A percentile compares a stretch with the other conserved stretches of the same genome.
Conservation (phyloP, 1,284 basidiomycete genomes). For the Marasmius tenuissimus region DNA sequence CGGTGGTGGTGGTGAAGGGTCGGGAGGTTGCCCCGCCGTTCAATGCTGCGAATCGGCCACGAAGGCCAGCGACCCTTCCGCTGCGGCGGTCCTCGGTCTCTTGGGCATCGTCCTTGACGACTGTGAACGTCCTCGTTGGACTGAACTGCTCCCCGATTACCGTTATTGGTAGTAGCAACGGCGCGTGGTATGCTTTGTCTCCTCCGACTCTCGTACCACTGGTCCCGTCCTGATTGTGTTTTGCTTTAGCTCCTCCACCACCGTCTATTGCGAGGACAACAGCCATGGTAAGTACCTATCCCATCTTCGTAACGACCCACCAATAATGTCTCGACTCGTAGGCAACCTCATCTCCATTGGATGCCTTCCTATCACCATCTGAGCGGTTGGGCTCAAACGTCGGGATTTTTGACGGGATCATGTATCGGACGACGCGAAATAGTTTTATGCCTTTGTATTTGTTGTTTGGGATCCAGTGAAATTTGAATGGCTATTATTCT, state of each 20-base stretch:
- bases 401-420: no score
- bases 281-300: no score
- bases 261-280: neutral
- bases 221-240: neutral
- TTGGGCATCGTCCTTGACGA: constrained; percentile 11
- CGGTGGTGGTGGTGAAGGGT: neutral
- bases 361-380: no score
- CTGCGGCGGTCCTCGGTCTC: neutral
- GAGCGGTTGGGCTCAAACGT: no score
- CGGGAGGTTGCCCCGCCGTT: neutral
- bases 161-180: constrained; percentile 4
- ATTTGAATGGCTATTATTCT: no score
- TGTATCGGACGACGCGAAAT: no score
- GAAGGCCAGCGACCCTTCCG: neutral
- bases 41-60: constrained; percentile 10
- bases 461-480: no score
- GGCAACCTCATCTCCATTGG: no score
- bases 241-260: neutral
- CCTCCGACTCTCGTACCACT: neutral
- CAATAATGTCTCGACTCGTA: no score
- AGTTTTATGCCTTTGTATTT: no score
- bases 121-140: constrained; percentile 7
- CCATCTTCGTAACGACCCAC: no score
- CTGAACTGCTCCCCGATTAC: constrained; percentile 6
- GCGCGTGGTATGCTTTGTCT: neutral